Conservation (phyloP, 345 rosid species). For the Syzygium aromaticum region DNA sequence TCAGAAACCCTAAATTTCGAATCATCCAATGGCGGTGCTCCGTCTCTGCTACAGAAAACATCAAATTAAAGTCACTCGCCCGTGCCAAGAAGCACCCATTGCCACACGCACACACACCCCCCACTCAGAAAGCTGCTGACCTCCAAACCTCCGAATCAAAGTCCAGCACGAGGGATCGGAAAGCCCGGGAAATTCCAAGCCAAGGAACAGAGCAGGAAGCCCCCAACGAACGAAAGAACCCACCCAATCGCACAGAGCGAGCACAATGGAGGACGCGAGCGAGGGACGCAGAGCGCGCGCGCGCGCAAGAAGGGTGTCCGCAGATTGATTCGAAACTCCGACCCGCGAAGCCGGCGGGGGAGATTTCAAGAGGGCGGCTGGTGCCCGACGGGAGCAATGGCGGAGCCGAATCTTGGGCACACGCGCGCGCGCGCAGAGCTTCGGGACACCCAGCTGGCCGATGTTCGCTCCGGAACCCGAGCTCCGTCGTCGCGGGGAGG, state of each 20-base stretch:
- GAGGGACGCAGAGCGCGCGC: neutral
- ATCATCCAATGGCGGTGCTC: conserved; percentile 20
- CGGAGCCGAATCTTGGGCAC: neutral
- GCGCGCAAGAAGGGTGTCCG: neutral
- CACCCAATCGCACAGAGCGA: conserved; percentile 6
- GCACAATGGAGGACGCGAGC: conserved; percentile 14
- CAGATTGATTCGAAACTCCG: neutral
- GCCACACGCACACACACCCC: conserved; percentile 1
- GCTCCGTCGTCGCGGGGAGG: neutral
- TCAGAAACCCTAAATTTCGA: conserved; percentile 51
- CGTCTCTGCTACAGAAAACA: conserved; percentile 26
- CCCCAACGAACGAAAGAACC: neutral
- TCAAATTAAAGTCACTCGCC: conserved; percentile 27
- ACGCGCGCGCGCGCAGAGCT: neutral
- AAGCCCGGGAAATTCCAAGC: conserved; percentile 17
- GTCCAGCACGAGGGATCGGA: conserved; percentile 46
- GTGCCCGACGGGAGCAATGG: neutral
- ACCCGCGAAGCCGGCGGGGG: neutral
- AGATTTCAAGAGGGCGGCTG: neutral
- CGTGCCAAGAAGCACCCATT: conserved; percentile 20
- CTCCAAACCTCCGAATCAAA: conserved; percentile 28
- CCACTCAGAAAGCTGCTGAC: conserved; percentile 23
- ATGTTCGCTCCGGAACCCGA: neutral
- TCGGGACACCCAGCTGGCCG: neutral
- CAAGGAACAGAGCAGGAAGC: neutral